Evolutionary conservation across 371 early-diverging fungal genomes (phyloP).

Genomic region (Hamiltosporidium magnivora): DNA sequence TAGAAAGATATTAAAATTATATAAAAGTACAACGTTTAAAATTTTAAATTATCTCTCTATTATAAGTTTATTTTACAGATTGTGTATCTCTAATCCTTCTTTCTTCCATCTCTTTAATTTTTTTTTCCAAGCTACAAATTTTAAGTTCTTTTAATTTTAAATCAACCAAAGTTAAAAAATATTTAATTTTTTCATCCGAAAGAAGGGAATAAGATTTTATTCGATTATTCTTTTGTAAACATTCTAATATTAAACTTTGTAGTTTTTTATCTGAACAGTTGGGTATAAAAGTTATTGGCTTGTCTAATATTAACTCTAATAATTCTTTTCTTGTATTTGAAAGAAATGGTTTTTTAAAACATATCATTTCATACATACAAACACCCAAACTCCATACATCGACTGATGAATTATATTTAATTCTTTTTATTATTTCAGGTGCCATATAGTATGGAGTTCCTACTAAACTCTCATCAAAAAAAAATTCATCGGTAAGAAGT

Average conservation of each 20-base stretch:
- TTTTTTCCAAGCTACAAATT: conserved; percentile 31
- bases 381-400: conserved; percentile 57
- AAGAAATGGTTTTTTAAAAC: conserved; percentile 31
- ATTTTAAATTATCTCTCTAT: too few relatives aligned
- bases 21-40: too few relatives aligned
- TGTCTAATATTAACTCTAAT: conserved; percentile 15
- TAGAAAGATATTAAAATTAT: too few relatives aligned
- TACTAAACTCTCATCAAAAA: conserved; percentile 20
- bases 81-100: too few relatives aligned
- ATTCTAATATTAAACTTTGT: conserved; percentile 17
- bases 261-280: conserved; percentile 3
- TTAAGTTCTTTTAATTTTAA: conserved; percentile 12
- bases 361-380: conserved; percentile 52
- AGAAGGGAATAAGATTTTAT: conserved; percentile 3
- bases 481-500: conserved; percentile 27
- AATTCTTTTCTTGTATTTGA: conserved; percentile 32
- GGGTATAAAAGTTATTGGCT: conserved; percentile 5
- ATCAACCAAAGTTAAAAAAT: conserved; percentile 18
- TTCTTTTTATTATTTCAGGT: conserved; percentile 54
- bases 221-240: conserved; percentile 27
- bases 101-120: conserved; percentile 18
- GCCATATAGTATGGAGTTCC: conserved; percentile 77
- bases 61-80: too few relatives aligned
- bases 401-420: conserved; percentile 62
- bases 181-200: conserved; percentile 11